Base-by-base conservation (phyloP, 2,329 filamentous ascomycete species). In the Corniculantispora saksenae region DNA sequence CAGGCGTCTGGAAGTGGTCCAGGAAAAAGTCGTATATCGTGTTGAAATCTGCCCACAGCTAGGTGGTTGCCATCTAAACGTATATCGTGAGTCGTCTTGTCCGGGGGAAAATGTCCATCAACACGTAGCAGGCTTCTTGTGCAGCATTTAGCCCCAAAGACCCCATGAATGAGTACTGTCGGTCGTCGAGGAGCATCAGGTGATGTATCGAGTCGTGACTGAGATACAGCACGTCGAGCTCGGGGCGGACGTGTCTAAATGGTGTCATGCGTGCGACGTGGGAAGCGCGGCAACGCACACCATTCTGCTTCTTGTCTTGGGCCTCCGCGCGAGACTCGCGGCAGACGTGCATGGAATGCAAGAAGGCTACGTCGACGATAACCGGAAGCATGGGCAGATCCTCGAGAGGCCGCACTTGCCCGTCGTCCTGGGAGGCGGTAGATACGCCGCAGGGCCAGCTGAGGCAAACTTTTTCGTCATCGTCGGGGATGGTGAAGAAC, bases 301-400 rank as follows among this genome's bases (percentile, higher is more conserved):
- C 59, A 25, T 35, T 27, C 3, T 13, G 6, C 23, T 21, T 19
- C 10, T 48, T 13, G 23, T 62, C 23, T 17, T 21, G 48, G 13
- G 38, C 23, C 17, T 54, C 29, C 23, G 32, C 59, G 3, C 59
- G 59, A 21, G 59, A 45, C 35, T 62, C 59, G 19, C 50, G 59
- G 32, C 59, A 62, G 4, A 55, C 25, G 50, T 62, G 59, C 59
- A 54, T 62, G 1, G 48, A 48, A 5, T 13, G 5, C 3, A 50
- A 50, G 35, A 62, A 62, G 8, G 48, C 59, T 15, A 50, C 47
- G 38, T 62, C 48, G 48, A 62, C 59, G 48, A 35, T 62, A 23
- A 62, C 48, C 32, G 59, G 59, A 35, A 62, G 50, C 21, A 54
- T 48, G 48, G 59, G 59, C 6, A 62, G 47, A n/a, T n/a, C n/a